Evolutionary conservation across 2,329 filamentous ascomycete genomes (phyloP).

Genomic region (Paramyrothecium sp.): DNA sequence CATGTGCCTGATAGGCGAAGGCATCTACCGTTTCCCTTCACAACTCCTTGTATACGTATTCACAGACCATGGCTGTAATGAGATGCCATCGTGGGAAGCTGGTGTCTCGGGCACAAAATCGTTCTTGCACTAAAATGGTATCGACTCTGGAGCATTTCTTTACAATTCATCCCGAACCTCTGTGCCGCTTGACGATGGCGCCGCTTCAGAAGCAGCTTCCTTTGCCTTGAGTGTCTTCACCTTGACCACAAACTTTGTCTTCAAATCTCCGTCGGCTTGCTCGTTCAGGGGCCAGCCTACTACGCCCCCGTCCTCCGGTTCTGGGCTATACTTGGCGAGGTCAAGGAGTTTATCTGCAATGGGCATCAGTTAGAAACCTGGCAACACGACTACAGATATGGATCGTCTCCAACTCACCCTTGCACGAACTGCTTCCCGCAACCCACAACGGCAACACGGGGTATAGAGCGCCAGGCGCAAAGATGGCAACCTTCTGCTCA

Average conservation of each 20-base stretch:
- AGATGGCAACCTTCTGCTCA: constrained; percentile 40
- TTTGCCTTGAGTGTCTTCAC: constrained; percentile 30
- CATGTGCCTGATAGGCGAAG: too few relatives aligned
- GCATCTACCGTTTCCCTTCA: too few relatives aligned
- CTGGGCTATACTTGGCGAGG: constrained; percentile 24
- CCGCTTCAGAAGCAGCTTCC: constrained; percentile 3
- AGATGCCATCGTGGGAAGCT: too few relatives aligned
- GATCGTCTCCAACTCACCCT: constrained; percentile 28
- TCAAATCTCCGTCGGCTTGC: constrained; percentile 21
- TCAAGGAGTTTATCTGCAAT: constrained; percentile 22
- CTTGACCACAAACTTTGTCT: constrained; percentile 33
- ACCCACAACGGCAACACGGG: constrained; percentile 49
- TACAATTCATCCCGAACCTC: neutral
- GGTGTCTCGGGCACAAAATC: too few relatives aligned
- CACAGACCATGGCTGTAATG: too few relatives aligned
- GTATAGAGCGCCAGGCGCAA: constrained; percentile 52
- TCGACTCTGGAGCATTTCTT: neutral
- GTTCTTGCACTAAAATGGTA: too few relatives aligned
- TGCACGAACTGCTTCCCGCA: constrained; percentile 39
- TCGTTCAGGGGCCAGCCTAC: constrained; percentile 28
- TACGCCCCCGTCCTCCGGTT: constrained; percentile 21
- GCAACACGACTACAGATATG: too few relatives aligned
- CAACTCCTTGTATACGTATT: too few relatives aligned
- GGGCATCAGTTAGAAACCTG: neutral
- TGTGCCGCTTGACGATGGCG: neutral